Evolutionary conservation across 2,329 filamentous ascomycete genomes (phyloP).

Genomic region (Sclerotinia minor): DNA sequence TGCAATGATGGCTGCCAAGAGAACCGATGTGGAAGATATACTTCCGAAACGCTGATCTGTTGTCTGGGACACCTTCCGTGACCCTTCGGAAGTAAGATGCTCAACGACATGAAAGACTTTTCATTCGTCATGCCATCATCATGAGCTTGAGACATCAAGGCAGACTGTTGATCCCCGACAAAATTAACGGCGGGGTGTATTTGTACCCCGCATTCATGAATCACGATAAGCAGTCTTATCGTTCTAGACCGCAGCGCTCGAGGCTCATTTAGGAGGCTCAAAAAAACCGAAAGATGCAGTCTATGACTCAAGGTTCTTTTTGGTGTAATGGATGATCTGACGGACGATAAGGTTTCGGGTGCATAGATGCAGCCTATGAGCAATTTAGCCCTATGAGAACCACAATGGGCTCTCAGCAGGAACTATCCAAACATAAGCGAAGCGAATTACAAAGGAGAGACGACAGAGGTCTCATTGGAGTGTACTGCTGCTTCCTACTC

Average conservation of each 20-base stretch:
- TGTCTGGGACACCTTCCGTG: background rate
- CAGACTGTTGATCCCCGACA: background rate
- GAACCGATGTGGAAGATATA: background rate
- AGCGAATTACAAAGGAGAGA: background rate
- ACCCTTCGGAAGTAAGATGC: background rate
- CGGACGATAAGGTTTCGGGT: slow-evolving; percentile 18
- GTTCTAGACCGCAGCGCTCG: background rate
- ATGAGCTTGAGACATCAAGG: background rate
- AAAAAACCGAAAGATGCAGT: slow-evolving; percentile 52
- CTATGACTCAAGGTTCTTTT: slow-evolving; percentile 66
- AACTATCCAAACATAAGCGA: background rate
- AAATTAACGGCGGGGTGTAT: slow-evolving; percentile 5
- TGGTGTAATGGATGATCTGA: slow-evolving; percentile 50
- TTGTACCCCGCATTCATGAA: slow-evolving; percentile 18
- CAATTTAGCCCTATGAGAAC: background rate
- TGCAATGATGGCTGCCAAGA: background rate
- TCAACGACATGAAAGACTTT: background rate
- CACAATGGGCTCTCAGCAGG: background rate
- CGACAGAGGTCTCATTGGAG: background rate
- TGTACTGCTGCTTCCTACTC: background rate
- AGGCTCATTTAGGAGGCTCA: background rate
- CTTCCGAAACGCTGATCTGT: background rate
- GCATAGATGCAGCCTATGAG: slow-evolving; percentile 1
- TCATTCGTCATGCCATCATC: background rate
- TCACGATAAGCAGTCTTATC: slow-evolving; percentile 19